These are phyloP conservation scores for Setaria italica DNA, from an alignment of 202 grass and related monocot genomes.

Conservation along the genomic window DNA sequence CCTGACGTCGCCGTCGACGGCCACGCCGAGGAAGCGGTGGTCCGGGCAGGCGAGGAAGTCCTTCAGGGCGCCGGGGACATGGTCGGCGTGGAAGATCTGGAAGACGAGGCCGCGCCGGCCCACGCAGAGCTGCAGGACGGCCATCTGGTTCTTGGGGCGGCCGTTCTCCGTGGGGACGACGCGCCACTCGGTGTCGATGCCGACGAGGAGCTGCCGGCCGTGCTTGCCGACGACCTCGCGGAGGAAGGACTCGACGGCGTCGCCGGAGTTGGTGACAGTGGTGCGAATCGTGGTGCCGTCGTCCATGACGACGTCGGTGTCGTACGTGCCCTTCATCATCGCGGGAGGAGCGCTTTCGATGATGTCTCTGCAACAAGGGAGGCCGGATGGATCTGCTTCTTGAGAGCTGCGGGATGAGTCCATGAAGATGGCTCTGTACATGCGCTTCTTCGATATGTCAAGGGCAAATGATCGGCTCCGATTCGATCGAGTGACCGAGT, in stretches of 20 bases:
- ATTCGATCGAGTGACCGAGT: not conserved
- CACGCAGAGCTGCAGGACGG: constrained; percentile 73
- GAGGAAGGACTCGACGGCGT: not conserved
- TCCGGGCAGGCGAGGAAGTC: constrained; percentile 49
- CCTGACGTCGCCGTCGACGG: constrained; percentile 33
- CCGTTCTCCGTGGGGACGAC: not conserved
- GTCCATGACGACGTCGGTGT: constrained; percentile 19
- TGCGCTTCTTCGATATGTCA: not conserved
- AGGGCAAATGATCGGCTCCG: not conserved
- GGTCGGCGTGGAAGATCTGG: constrained; percentile 51
- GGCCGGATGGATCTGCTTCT: not conserved
- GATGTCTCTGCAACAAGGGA: not conserved
- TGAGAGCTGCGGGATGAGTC: not conserved
- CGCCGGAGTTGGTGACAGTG: constrained; percentile 18
- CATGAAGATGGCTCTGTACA: not conserved
- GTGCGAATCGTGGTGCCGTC: constrained; percentile 24
- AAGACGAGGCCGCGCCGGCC: constrained; percentile 69
- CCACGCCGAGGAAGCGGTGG: constrained; percentile 57
- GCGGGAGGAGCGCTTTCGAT: not conserved
- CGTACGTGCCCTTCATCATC: not conserved
- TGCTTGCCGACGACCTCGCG: not conserved
- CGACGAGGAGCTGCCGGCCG: not conserved
- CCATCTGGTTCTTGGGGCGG: not conserved
- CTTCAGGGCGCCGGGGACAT: constrained; percentile 11
- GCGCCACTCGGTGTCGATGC: constrained; percentile 39